These are phyloP conservation scores for Candida taoyuanica DNA, from an alignment of 805 yeast species.

Conservation along the genomic window DNA sequence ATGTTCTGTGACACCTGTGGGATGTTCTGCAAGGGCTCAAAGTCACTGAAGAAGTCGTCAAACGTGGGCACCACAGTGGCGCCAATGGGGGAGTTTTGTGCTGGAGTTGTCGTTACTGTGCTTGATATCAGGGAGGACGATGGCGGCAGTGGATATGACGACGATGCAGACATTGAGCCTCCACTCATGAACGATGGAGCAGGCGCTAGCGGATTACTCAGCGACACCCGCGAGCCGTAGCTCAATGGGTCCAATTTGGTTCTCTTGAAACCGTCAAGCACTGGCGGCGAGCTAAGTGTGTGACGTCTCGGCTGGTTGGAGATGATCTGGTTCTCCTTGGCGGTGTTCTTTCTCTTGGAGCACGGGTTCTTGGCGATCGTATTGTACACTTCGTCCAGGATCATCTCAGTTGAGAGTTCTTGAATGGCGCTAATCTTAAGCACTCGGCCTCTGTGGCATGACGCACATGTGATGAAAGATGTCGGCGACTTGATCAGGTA, in stretches of 20 bases:
- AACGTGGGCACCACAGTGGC: conserved; percentile 16
- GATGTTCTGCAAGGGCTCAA: conserved; percentile 19
- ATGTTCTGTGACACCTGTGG: conserved; percentile 15
- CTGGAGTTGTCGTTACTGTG: not conserved
- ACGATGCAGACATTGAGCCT: not conserved
- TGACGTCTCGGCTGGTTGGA: conserved; percentile 1
- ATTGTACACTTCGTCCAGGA: conserved; percentile 22
- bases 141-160: conserved; percentile 11
- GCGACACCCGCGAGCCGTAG: too few species aligned
- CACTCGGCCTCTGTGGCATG: conserved; percentile 27
- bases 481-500: conserved; percentile 25
- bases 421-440: conserved; percentile 21
- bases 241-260: not conserved
- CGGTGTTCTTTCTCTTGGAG: conserved; percentile 21
- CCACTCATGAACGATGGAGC: conserved; percentile 1
- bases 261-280: not conserved
- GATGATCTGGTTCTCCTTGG: conserved; percentile 16
- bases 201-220: too few species aligned
- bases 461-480: conserved; percentile 26
- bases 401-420: conserved; percentile 19
- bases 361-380: conserved; percentile 24
- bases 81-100: too few species aligned
- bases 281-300: conserved; percentile 2
- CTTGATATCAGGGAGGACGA: conserved; percentile 3
- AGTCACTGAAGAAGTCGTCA: conserved; percentile 24